Base-by-base conservation (phyloP, 768 basidiomycete genomes). In the Dioszegia crocea region DNA sequence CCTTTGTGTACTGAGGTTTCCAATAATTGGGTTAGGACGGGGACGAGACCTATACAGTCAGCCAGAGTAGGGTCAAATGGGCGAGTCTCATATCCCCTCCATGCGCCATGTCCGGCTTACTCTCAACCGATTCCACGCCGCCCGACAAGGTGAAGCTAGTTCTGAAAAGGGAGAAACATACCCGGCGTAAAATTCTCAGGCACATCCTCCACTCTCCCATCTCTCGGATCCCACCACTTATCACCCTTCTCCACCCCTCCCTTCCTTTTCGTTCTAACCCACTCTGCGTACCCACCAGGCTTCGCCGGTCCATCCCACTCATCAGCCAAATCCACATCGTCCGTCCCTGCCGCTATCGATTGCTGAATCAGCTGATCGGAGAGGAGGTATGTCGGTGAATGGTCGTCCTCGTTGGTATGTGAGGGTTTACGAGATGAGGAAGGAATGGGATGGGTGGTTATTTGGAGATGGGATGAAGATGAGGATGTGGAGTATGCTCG, bases 121-220 rank as follows among this genome's bases (percentile, higher is more conserved):
- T n/a, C n/a, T n/a, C n/a, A n/a, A n/a, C n/a, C n/a, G n/a, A n/a
- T n/a, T n/a, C n/a, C n/a, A n/a, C n/a, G n/a, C n/a, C n/a, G n/a
- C n/a, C n/a, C n/a, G n/a, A n/a, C n/a, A n/a, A n/a, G n/a, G n/a
- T n/a, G n/a, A n/a, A n/a, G n/a, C n/a, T n/a, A n/a, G n/a, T n/a
- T n/a, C n/a, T n/a, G n/a, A n/a, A n/a, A n/a, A 5, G 11, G 4
- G 0, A 50, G 38, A 17, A 52, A 61, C 62, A 30, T 29, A 71
- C 73, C 70, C 30, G 75, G 73, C 12, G 72, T 69, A 46, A 68
- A 70, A 39, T 75, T 75, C 17, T 44, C 26, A 2, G 74, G 70
- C 16, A 76, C 40, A 40, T 60, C 62, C 27, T 29, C 31, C 14
- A 40, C 4, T 14, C 53, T 19, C 1, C 29, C 49, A 4, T 59